A percentile compares a stretch with the other conserved stretches of the same genome.
Conservation (phyloP, 805 yeast genomes). For the Zygotorulaspora sp. region DNA sequence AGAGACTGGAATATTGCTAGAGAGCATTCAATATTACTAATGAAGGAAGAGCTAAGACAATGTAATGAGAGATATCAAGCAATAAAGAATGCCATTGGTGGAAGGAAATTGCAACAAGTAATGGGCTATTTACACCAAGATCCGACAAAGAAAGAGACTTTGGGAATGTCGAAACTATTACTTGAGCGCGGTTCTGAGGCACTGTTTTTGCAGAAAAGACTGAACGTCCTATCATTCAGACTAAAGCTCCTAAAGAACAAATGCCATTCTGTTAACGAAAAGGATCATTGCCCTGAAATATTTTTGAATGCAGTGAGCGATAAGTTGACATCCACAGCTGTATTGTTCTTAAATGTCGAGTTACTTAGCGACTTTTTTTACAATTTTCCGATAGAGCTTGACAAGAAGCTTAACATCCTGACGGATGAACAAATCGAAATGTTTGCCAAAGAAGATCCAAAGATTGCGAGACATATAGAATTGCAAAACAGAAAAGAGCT, state of each 20-base stretch:
- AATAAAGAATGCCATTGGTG: slow-evolving; percentile 71
- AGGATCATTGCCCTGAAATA: slow-evolving; percentile 90
- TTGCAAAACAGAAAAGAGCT: slow-evolving; percentile 89
- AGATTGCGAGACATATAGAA: slow-evolving; percentile 83
- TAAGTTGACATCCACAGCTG: slow-evolving; percentile 88
- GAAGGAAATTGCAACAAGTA: slow-evolving; percentile 77
- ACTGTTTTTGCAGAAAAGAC: slow-evolving; percentile 67
- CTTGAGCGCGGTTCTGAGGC: slow-evolving; percentile 82
- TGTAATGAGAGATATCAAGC: slow-evolving; percentile 60
- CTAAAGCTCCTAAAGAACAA: slow-evolving; percentile 66
- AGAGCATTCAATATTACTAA: slow-evolving; percentile 65
- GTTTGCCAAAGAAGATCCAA: slow-evolving; percentile 94
- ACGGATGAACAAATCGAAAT: slow-evolving; percentile 73
- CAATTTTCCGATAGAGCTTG: slow-evolving; percentile 92
- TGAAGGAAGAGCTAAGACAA: slow-evolving; percentile 82
- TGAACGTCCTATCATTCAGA: slow-evolving; percentile 66
- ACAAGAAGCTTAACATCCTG: slow-evolving; percentile 59
- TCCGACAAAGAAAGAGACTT: slow-evolving; percentile 53
- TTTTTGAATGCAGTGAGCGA: slow-evolving; percentile 89
- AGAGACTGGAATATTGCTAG: slow-evolving; percentile 85
- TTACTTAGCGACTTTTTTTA: slow-evolving; percentile 90
- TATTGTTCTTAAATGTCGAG: slow-evolving; percentile 88
- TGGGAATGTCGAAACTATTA: slow-evolving; percentile 77
- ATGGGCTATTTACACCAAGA: slow-evolving; percentile 57
- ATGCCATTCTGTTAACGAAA: slow-evolving; percentile 75